Conservation (phyloP, 2,329 filamentous ascomycete species). For the Cadophora luteo-olivacea region DNA sequence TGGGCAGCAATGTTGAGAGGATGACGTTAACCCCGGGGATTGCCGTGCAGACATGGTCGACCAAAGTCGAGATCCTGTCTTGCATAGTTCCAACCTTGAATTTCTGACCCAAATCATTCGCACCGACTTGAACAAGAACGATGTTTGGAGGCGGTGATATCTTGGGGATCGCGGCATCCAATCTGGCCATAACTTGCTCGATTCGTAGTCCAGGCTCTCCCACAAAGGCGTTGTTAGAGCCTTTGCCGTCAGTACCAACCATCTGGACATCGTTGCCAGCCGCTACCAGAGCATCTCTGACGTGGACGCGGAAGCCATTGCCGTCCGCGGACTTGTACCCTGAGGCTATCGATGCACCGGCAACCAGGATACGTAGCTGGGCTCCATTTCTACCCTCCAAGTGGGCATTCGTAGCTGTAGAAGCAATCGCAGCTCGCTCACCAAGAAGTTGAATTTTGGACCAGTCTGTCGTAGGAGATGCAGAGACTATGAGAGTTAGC, state of each 20-base stretch:
- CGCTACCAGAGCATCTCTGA: background rate
- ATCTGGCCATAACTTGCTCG: background rate
- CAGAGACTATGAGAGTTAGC: background rate
- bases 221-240: conserved; percentile 11
- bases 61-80: conserved; percentile 8
- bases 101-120: conserved; percentile 2
- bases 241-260: conserved; percentile 7
- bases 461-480: background rate
- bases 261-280: conserved; percentile 4
- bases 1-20: conserved; percentile 10
- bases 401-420: background rate
- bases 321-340: conserved; percentile 13
- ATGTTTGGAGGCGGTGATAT: conserved; percentile 13
- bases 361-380: conserved; percentile 2
- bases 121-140: conserved; percentile 14
- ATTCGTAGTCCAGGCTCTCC: conserved; percentile 6
- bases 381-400: background rate
- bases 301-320: conserved; percentile 18
- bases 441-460: background rate
- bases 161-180: background rate
- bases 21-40: conserved; percentile 2
- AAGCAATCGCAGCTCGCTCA: background rate
- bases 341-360: conserved; percentile 15
- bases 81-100: background rate
- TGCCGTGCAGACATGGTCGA: conserved; percentile 7